A percentile compares a stretch with the other conserved stretches of the same genome.
Evolutionary conservation across 164 flowering plant genomes (phyloP).

Genomic region (Tinospora cordifolia): DNA sequence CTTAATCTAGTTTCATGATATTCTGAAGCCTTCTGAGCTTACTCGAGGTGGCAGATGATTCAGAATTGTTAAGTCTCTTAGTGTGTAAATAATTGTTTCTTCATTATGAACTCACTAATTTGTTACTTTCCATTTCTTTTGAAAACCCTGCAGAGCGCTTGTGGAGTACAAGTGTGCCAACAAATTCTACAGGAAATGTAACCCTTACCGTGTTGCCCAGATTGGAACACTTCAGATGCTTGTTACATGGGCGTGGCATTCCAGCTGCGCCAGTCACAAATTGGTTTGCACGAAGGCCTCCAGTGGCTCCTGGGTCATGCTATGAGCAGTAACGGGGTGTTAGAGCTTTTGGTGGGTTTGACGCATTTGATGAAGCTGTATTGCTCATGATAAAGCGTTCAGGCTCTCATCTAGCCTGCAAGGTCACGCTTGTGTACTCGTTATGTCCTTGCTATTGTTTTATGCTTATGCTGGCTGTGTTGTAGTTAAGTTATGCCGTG

Average conservation of each 20-base stretch:
- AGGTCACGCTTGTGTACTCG: neutral
- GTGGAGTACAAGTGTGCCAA: constrained; percentile 61
- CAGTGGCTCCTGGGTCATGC: constrained; percentile 73
- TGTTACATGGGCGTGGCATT: constrained; percentile 67
- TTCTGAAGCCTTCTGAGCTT: neutral
- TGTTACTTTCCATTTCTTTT: neutral
- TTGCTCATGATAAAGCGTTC: neutral
- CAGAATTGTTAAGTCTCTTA: neutral
- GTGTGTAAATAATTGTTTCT: neutral
- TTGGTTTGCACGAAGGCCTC: constrained; percentile 54
- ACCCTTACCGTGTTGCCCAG: constrained; percentile 49
- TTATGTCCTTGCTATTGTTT: neutral
- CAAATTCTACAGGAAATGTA: constrained; percentile 28
- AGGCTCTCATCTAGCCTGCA: too few relatives aligned
- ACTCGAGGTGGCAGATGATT: neutral
- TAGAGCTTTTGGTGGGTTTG: neutral
- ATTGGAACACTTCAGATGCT: constrained; percentile 79
- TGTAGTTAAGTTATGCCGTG: neutral
- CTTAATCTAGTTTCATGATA: too few relatives aligned
- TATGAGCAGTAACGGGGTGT: constrained; percentile 42
- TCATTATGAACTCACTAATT: neutral
- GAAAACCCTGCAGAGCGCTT: constrained; percentile 49
- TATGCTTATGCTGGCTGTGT: neutral
- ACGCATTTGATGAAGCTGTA: neutral
- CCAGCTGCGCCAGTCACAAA: constrained; percentile 83